Conservation (phyloP, 169 alveolate genomes). For the Toxoplasma gondii region DNA sequence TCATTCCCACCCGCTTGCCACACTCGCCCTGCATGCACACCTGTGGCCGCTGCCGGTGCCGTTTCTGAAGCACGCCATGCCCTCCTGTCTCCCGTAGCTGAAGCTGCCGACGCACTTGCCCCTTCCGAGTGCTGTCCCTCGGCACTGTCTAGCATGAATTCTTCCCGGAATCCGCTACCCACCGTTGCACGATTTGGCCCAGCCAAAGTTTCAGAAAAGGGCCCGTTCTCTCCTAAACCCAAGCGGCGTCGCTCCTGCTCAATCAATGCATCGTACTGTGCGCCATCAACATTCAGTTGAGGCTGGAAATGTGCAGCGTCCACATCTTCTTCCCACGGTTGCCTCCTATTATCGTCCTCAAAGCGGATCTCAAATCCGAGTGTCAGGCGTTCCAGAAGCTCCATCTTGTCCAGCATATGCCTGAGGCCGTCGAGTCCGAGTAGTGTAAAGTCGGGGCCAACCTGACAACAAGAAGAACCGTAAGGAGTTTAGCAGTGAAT, state of each 20-base stretch:
- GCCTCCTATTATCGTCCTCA: neutral
- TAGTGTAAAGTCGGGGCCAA: slow-evolving; percentile 37
- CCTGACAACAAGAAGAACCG: neutral
- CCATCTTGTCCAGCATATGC: slow-evolving; percentile 31
- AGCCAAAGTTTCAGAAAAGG: neutral
- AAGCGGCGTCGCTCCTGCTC: neutral
- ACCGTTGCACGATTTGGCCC: neutral
- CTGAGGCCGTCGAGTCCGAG: slow-evolving; percentile 23
- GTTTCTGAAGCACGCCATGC: neutral
- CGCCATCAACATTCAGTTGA: neutral
- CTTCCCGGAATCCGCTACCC: neutral
- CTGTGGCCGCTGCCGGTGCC: slow-evolving; percentile 25
- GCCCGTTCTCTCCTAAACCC: neutral
- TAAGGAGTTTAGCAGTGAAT: too few species aligned
- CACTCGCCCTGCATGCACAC: neutral
- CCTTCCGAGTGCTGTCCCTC: neutral
- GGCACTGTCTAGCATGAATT: neutral
- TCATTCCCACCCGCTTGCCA: neutral
- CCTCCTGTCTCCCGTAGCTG: neutral
- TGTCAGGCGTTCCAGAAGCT: slow-evolving; percentile 35
- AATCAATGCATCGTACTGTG: neutral
- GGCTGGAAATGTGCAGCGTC: neutral
- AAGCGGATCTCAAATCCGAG: slow-evolving; percentile 13
- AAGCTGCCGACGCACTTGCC: neutral
- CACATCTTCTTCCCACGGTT: neutral